Evolutionary conservation across 805 yeast species (phyloP).

Genomic region (Metschnikowia vanudenii): DNA sequence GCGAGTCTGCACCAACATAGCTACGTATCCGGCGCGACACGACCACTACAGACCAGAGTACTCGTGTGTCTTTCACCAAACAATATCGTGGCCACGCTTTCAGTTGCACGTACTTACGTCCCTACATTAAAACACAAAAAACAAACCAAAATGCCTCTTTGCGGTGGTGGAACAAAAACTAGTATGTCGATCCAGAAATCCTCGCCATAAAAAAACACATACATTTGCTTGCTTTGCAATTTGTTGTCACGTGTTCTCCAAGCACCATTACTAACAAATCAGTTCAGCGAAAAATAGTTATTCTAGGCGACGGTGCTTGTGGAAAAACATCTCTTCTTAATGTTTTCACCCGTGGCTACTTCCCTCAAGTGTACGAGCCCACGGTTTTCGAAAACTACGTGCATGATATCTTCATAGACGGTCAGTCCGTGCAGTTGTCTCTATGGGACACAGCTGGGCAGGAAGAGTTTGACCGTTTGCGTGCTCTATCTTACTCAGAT

Average conservation of each 20-base stretch:
- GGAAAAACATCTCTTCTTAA: constrained; percentile 94
- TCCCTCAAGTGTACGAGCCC: constrained; percentile 98
- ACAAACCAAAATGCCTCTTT: constrained; percentile 34
- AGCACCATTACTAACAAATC: constrained; percentile 14
- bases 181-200: constrained; percentile 31
- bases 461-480: constrained; percentile 92
- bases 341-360: constrained; percentile 95
- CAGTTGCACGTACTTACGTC: background rate
- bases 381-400: constrained; percentile 97
- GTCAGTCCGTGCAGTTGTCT: constrained; percentile 86
- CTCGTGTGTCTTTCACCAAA: background rate
- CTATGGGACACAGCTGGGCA: constrained; percentile 99
- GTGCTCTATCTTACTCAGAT: constrained; percentile 90
- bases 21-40: constrained; percentile 2
- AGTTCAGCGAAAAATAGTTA: constrained; percentile 90
- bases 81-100: background rate
- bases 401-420: constrained; percentile 94
- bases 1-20: constrained; percentile 2
- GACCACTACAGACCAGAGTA: background rate
- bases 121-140: background rate
- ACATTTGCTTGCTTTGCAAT: background rate
- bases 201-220: background rate
- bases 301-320: constrained; percentile 97
- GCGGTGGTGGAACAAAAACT: constrained; percentile 43
- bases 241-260: background rate